Evolutionary conservation across 2,329 filamentous ascomycete species (phyloP).

Genomic region (Dendryphion nanum): DNA sequence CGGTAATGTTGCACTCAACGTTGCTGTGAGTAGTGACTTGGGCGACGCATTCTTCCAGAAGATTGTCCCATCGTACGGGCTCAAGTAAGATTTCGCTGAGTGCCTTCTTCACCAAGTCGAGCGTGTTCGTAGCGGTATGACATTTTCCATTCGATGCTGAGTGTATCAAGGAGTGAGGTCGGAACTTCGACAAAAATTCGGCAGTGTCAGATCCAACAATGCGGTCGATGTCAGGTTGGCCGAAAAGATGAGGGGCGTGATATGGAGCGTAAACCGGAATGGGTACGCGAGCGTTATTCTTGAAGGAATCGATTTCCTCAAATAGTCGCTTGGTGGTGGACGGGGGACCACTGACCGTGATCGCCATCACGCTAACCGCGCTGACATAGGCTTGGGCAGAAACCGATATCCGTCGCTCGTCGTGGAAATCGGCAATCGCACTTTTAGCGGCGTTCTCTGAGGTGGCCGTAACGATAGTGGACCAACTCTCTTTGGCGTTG

Average conservation of each 20-base stretch:
- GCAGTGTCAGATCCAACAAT: conserved; percentile 47
- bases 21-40: conserved; percentile 45
- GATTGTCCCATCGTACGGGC: conserved; percentile 50
- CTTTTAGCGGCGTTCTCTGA: conserved; percentile 52
- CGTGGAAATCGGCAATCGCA: conserved; percentile 59
- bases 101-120: conserved; percentile 45
- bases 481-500: conserved; percentile 63
- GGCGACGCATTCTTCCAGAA: conserved; percentile 48
- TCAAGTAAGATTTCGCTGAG: conserved; percentile 47
- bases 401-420: conserved; percentile 50
- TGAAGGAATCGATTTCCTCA: conserved; percentile 48
- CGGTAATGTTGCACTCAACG: conserved; percentile 45
- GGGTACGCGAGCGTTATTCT: conserved; percentile 50
- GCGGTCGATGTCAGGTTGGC: conserved; percentile 49
- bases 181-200: conserved; percentile 42
- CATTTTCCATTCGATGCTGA: conserved; percentile 49
- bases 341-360: conserved; percentile 61
- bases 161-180: conserved; percentile 46
- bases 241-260: conserved; percentile 58
- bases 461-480: conserved; percentile 61
- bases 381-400: conserved; percentile 57
- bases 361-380: conserved; percentile 57
- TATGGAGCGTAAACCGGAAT: conserved; percentile 60
- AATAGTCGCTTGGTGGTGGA: conserved; percentile 53
- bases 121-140: conserved; percentile 44